phyloP scores from a whole-genome alignment of 2,329 filamentous ascomycete genomes.

The Alternaria triticina region DNA sequence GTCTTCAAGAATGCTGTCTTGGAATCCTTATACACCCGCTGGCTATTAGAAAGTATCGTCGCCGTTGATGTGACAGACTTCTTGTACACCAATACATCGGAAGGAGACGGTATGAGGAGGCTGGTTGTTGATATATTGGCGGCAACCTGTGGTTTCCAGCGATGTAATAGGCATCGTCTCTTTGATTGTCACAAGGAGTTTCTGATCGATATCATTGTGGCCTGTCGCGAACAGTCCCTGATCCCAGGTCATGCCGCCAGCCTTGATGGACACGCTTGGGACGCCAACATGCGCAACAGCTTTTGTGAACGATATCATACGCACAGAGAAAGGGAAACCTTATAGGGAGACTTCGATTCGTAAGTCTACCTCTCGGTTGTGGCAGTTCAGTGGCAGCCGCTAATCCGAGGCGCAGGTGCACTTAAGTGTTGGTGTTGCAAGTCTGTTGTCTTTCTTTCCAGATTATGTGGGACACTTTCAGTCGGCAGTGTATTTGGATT shows the following conservation, averaged over 20 bases:
- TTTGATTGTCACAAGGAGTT: not conserved
- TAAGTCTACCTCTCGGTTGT: not conserved
- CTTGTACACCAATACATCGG: not conserved
- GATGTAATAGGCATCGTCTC: not conserved
- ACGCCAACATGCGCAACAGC: not conserved
- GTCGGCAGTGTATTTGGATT: no score
- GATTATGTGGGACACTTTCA: not conserved
- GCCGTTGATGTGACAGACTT: not conserved
- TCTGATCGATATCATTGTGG: not conserved
- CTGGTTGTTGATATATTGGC: not conserved
- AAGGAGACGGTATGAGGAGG: not conserved
- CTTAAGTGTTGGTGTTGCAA: not conserved
- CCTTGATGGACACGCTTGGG: no score
- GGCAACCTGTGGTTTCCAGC: fast-evolving
- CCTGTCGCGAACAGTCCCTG: no score
- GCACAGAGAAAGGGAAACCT: not conserved
- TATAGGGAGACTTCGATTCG: not conserved
- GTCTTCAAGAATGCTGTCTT: not conserved
- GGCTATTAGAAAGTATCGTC: no score
- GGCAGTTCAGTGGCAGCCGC: not conserved
- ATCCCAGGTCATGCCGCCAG: no score
- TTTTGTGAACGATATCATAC: not conserved
- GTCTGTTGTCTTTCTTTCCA: fast-evolving
- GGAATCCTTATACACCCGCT: not conserved
- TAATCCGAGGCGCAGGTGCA: not conserved